Evolutionary conservation across 208 protist species (phyloP).

Genomic region (Leishmania tropica): DNA sequence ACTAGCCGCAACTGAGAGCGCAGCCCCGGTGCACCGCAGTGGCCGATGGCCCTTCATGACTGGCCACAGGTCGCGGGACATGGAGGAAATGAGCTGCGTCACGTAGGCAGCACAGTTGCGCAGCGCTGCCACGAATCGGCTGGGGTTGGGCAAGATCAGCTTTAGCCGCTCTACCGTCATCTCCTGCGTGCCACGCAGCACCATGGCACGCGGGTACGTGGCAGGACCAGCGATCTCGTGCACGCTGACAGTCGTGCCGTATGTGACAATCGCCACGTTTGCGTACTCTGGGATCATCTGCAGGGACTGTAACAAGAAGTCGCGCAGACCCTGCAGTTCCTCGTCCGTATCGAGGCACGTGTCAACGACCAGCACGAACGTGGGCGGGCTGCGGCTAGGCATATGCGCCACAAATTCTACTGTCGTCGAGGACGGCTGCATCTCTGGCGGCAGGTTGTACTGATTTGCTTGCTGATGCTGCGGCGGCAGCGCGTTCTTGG

Average conservation of each 20-base stretch:
- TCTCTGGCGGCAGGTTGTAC: conserved; percentile 49
- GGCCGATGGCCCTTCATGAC: conserved; percentile 92
- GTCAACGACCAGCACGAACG: conserved; percentile 98
- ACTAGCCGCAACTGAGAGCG: conserved; percentile 95
- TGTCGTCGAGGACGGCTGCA: conserved; percentile 56
- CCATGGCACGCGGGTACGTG: conserved; percentile 83
- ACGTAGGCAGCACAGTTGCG: conserved; percentile 65
- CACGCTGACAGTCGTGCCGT: conserved; percentile 95
- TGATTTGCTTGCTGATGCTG: conserved; percentile 93
- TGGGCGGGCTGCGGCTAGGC: conserved; percentile 51
- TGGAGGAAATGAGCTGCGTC: conserved; percentile 93
- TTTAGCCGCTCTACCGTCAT: conserved; percentile 65
- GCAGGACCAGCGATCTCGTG: conserved; percentile 76
- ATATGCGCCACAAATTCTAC: conserved; percentile 94
- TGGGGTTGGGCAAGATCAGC: conserved; percentile 41
- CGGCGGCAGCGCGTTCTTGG: conserved; percentile 95
- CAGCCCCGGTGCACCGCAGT: conserved; percentile 96
- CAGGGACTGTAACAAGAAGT: conserved; percentile 92
- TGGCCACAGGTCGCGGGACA: conserved; percentile 96
- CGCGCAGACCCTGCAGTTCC: conserved; percentile 94
- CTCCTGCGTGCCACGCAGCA: conserved; percentile 82
- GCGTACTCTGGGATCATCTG: conserved; percentile 93
- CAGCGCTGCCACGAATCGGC: conserved; percentile 84
- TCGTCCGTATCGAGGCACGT: conserved; percentile 95
- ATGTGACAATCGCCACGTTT: conserved; percentile 97